phyloP scores from a whole-genome alignment of 2,329 filamentous ascomycete genomes.

The Chrysoporthe deuterocubensis region DNA sequence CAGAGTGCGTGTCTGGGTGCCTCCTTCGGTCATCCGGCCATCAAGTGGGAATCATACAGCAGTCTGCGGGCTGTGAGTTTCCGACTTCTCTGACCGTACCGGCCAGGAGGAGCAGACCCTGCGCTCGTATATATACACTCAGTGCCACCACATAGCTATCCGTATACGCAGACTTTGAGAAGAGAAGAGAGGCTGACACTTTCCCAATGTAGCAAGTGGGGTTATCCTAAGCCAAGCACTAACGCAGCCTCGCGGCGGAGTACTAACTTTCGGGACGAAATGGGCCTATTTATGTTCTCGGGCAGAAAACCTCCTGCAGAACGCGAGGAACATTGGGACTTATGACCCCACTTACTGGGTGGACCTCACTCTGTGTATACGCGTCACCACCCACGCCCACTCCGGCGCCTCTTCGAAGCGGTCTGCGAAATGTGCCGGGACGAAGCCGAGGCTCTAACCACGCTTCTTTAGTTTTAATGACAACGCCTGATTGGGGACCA shows the following conservation, averaged over 20 bases:
- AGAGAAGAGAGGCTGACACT: constrained; percentile 12
- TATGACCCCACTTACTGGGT: background rate
- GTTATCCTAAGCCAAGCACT: background rate
- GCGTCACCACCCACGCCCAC: no score
- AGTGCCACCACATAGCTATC: background rate
- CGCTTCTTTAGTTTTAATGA: background rate
- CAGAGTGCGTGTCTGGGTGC: background rate
- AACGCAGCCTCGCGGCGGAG: constrained; percentile 7
- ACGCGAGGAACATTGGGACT: background rate
- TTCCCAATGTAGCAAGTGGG: constrained; percentile 14
- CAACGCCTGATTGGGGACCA: background rate
- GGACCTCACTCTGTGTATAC: background rate
- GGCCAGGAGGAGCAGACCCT: background rate
- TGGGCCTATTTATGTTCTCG: background rate
- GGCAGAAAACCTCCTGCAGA: background rate
- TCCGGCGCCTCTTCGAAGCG: background rate
- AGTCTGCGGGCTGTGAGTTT: background rate
- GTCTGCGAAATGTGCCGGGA: background rate
- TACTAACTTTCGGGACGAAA: background rate
- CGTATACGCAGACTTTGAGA: background rate
- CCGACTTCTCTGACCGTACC: background rate
- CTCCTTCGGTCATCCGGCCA: background rate
- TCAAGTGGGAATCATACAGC: background rate
- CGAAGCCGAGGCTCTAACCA: background rate
- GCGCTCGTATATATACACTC: background rate